A percentile compares a stretch with the other conserved stretches of the same genome.
Evolutionary conservation across 352 stramenopile species (phyloP).

Genomic region (Pythium insidiosum): DNA sequence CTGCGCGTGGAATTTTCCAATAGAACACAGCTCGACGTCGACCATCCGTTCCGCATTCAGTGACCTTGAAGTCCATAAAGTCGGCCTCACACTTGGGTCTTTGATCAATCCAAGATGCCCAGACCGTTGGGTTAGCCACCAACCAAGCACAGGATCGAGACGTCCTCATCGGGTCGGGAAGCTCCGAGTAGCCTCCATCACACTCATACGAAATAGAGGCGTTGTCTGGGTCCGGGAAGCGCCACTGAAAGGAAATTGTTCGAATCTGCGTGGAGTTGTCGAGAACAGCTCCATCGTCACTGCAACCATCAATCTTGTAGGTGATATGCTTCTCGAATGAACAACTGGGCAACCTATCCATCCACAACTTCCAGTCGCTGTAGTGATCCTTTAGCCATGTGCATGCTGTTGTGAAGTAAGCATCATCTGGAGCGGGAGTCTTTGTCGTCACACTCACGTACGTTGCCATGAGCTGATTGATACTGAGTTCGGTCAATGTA

Average conservation of each 20-base stretch:
- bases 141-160: constrained; percentile 24
- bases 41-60: too few relatives aligned
- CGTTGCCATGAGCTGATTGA: not conserved
- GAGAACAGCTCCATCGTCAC: constrained; percentile 7
- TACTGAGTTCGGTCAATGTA: constrained; percentile 5
- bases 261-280: constrained; percentile 1
- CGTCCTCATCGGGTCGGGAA: constrained; percentile 24
- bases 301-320: constrained; percentile 19
- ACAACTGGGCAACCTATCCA: constrained; percentile 17
- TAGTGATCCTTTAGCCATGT: constrained; percentile 25
- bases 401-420: constrained; percentile 21
- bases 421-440: not conserved
- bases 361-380: constrained; percentile 16
- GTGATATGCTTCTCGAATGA: constrained; percentile 16
- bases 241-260: constrained; percentile 26
- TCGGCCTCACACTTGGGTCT: too few relatives aligned
- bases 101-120: too few relatives aligned
- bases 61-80: too few relatives aligned
- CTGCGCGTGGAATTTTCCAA: too few relatives aligned
- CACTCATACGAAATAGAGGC: constrained; percentile 23
- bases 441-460: too few relatives aligned
- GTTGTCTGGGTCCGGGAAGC: constrained; percentile 21
- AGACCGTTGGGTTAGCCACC: too few relatives aligned
- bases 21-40: too few relatives aligned
- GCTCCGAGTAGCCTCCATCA: constrained; percentile 21